phyloP scores from a whole-genome alignment of 148 eudicot genomes.

The Rhododendron mucronatum region DNA sequence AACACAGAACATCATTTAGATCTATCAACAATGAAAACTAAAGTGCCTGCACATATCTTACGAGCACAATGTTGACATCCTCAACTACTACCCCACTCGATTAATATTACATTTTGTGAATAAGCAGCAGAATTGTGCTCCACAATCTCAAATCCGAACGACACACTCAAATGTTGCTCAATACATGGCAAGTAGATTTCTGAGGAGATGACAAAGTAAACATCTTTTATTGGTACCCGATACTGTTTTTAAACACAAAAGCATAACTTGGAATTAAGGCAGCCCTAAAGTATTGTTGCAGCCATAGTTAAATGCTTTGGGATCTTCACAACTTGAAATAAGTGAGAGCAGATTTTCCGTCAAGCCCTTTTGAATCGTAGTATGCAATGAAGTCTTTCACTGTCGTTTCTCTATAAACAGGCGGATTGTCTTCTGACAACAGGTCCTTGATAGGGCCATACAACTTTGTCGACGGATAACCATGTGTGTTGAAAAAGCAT shows the following conservation, averaged over 20 bases:
- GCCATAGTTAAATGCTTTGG: background rate
- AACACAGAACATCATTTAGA: background rate
- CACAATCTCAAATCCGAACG: background rate
- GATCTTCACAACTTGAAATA: slow-evolving; percentile 10
- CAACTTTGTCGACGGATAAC: slow-evolving; percentile 1
- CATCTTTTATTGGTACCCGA: background rate
- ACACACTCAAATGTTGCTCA: background rate
- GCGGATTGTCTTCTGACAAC: slow-evolving; percentile 13
- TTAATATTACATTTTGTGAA: background rate
- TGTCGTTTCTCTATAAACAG: slow-evolving; percentile 1
- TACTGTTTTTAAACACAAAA: background rate
- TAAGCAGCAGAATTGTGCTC: background rate
- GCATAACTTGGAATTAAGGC: background rate
- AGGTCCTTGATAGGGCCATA: slow-evolving; percentile 19
- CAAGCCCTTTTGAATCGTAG: slow-evolving; percentile 18
- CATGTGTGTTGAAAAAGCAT: slow-evolving; percentile 17
- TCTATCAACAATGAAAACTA: background rate
- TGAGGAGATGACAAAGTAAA: background rate
- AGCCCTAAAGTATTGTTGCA: background rate
- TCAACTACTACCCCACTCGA: background rate
- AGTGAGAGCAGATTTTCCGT: slow-evolving; percentile 9
- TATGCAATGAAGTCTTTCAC: slow-evolving; percentile 4
- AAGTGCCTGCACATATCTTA: background rate
- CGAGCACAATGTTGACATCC: background rate
- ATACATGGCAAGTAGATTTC: background rate